Conservation (phyloP, 129 eudicot genomes). For the Flaveria trinervia region DNA sequence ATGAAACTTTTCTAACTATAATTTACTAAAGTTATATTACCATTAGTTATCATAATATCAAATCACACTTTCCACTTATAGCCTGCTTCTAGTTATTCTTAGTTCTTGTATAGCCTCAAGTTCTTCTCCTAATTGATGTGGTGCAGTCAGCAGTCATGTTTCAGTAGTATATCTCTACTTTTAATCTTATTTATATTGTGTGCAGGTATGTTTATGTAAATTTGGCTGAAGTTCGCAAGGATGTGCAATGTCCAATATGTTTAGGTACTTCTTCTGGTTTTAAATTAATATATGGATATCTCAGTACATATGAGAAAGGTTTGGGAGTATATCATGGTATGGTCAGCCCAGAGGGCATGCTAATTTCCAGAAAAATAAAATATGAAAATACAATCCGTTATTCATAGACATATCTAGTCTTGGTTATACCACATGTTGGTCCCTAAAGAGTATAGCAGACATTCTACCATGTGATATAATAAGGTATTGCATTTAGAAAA, state of each 20-base stretch:
- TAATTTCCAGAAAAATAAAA: background rate
- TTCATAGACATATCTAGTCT: constrained; percentile 9
- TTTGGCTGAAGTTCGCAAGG: constrained; percentile 84
- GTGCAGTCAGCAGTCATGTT: constrained; percentile 8
- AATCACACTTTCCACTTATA: background rate
- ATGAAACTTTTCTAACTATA: background rate
- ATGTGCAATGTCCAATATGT: constrained; percentile 92
- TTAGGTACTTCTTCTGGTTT: constrained; percentile 36
- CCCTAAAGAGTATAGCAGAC: constrained; percentile 3
- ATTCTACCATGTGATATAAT: constrained; percentile 17
- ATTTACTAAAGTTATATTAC: background rate
- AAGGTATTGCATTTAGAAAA: constrained; percentile 10
- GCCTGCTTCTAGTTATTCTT: background rate
- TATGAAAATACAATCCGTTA: background rate
- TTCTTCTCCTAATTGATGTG: constrained; percentile 2
- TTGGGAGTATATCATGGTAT: background rate
- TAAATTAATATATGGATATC: background rate
- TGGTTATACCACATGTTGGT: constrained; percentile 14
- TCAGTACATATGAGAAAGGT: background rate
- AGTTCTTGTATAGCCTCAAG: background rate
- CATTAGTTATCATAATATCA: background rate
- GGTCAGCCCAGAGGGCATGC: background rate
- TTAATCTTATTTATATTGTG: background rate
- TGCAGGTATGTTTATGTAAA: constrained; percentile 63
- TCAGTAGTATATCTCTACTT: background rate